These are phyloP conservation scores for Scheffersomyces segobiensis DNA, from an alignment of 1,139 yeast species.

Conservation along the genomic window DNA sequence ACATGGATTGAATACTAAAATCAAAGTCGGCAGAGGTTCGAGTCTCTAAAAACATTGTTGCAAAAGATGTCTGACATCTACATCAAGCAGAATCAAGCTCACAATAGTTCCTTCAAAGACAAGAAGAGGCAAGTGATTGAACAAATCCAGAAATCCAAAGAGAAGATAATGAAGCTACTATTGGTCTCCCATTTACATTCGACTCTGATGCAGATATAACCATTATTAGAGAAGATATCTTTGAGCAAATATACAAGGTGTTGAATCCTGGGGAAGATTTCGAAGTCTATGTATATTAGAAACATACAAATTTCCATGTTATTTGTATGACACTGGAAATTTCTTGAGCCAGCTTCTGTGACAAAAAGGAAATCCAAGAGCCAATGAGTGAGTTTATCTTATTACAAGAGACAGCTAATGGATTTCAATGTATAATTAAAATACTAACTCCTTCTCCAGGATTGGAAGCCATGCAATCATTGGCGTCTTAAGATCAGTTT, in stretches of 20 bases:
- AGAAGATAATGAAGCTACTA: not conserved
- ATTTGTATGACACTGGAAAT: slow-evolving; percentile 24
- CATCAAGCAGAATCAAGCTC: not conserved
- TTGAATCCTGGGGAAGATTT: not conserved
- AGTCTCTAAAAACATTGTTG: not conserved
- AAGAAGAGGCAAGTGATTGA: not conserved
- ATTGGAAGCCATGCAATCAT: slow-evolving; percentile 18
- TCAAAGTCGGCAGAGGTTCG: not conserved
- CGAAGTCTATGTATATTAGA: not conserved
- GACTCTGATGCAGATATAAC: not conserved
- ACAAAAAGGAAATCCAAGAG: slow-evolving; percentile 21
- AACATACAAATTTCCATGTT: slow-evolving; percentile 18
- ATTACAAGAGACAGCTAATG: slow-evolving; percentile 8
- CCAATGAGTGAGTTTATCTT: slow-evolving; percentile 26
- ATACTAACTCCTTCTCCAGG: slow-evolving; percentile 4
- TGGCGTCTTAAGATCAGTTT: slow-evolving; percentile 39
- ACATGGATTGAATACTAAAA: not conserved
- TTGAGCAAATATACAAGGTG: not conserved
- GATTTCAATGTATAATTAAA: slow-evolving; percentile 16
- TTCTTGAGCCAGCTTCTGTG: slow-evolving; percentile 25
- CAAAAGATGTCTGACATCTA: not conserved
- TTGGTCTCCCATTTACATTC: not conserved
- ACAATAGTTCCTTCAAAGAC: not conserved
- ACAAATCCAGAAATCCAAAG: not conserved
- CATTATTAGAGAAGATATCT: not conserved